phyloP scores from a whole-genome alignment of 2,329 filamentous ascomycete genomes.

The Aspergillus latus region DNA sequence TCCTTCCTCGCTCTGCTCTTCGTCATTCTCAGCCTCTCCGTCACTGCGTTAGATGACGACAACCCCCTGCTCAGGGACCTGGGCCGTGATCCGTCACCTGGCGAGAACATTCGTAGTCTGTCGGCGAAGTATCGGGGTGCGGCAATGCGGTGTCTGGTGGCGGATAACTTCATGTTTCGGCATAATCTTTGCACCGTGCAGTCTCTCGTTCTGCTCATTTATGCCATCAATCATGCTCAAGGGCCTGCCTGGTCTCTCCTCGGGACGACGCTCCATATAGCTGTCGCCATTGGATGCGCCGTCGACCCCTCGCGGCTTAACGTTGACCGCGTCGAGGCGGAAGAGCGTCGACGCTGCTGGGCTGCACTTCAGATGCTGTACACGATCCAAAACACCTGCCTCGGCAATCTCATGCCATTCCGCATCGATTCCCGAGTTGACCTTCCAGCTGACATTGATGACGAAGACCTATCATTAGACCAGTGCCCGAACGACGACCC shows the following conservation, averaged over 20 bases:
- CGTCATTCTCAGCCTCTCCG: constrained; percentile 23
- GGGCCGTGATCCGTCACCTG: constrained; percentile 20
- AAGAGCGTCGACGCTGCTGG: constrained; percentile 33
- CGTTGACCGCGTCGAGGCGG: constrained; percentile 24
- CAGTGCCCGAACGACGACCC: not conserved
- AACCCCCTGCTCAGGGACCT: constrained; percentile 27
- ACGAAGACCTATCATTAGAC: constrained; percentile 17
- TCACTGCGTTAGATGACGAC: constrained; percentile 24
- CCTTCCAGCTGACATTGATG: constrained; percentile 23
- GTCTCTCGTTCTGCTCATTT: constrained; percentile 31
- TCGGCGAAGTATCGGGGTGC: constrained; percentile 27
- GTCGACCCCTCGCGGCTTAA: constrained; percentile 30
- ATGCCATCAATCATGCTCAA: constrained; percentile 31
- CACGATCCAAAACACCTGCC: constrained; percentile 33
- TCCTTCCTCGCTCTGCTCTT: constrained; percentile 25
- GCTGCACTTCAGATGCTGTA: constrained; percentile 35
- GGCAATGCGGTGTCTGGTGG: constrained; percentile 32
- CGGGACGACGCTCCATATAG: constrained; percentile 31
- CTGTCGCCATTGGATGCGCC: constrained; percentile 32
- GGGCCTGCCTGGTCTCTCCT: constrained; percentile 33
- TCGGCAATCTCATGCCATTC: constrained; percentile 28
- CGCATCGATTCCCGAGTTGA: constrained; percentile 21
- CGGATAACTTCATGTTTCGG: constrained; percentile 31
- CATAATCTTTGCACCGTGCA: constrained; percentile 32
- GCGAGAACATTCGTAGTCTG: constrained; percentile 24